Evolutionary conservation across 768 basidiomycete species (phyloP).

Genomic region (Pleurotus cornucopiae): DNA sequence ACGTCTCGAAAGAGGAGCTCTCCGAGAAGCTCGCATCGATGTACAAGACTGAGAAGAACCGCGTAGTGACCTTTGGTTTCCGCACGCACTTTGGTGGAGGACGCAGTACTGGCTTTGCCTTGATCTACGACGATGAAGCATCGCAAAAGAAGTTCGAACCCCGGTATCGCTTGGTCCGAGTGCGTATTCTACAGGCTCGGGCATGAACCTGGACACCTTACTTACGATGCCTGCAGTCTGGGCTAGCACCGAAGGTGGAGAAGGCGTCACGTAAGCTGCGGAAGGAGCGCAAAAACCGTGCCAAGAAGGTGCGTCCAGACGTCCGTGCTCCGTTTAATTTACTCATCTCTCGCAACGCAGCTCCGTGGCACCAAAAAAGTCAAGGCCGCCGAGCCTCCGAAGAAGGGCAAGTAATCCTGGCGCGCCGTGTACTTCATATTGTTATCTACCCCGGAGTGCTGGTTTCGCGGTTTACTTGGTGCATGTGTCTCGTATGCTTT

Average conservation of each 20-base stretch:
- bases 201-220: not conserved
- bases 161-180: slow-evolving; percentile 89
- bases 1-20: slow-evolving; percentile 89
- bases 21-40: slow-evolving; percentile 86
- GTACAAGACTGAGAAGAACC: slow-evolving; percentile 90
- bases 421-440: slow-evolving; percentile 16
- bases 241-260: slow-evolving; percentile 72
- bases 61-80: slow-evolving; percentile 93
- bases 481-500: slow-evolving; percentile 15
- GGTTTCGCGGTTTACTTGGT: slow-evolving; percentile 14
- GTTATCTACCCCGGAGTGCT: slow-evolving; percentile 19
- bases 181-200: slow-evolving; percentile 37
- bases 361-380: slow-evolving; percentile 92
- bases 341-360: slow-evolving; percentile 32
- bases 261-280: slow-evolving; percentile 95
- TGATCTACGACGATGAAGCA: slow-evolving; percentile 96
- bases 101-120: slow-evolving; percentile 91
- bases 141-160: slow-evolving; percentile 98
- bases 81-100: slow-evolving; percentile 98
- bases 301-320: slow-evolving; percentile 80
- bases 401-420: slow-evolving; percentile 82
- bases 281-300: slow-evolving; percentile 99
- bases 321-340: not conserved
- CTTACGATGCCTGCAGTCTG: slow-evolving; percentile 41
- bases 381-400: slow-evolving; percentile 88